Conservation (phyloP, 805 yeast genomes). For the Starmerella apis region DNA sequence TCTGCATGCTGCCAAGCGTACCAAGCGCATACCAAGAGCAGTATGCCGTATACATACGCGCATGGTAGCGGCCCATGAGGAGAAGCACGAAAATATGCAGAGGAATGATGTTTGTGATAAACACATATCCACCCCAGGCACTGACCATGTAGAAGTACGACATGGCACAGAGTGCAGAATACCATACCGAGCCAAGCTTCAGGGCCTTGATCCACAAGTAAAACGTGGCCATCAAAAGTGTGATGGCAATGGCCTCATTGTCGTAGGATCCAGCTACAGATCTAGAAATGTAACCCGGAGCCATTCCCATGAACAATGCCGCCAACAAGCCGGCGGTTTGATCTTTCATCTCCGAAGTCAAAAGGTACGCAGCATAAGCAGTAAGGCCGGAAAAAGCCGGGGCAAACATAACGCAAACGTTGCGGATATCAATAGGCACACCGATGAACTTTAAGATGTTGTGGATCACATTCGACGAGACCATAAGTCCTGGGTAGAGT, state of each 20-base stretch:
- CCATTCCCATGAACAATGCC: slow-evolving; percentile 92
- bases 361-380: slow-evolving; percentile 75
- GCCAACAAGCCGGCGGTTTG: slow-evolving; percentile 81
- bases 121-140: slow-evolving; percentile 99
- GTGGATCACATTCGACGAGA: slow-evolving; percentile 87
- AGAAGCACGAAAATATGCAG: slow-evolving; percentile 83
- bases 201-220: slow-evolving; percentile 91
- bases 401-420: slow-evolving; percentile 89
- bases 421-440: slow-evolving; percentile 86
- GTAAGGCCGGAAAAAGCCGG: slow-evolving; percentile 94
- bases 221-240: slow-evolving; percentile 88
- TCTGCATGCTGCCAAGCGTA: slow-evolving; percentile 97
- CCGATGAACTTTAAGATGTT: slow-evolving; percentile 52
- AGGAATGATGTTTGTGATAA: slow-evolving; percentile 95
- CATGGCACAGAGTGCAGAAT: slow-evolving; percentile 72
- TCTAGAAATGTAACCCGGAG: slow-evolving; percentile 96
- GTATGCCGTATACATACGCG: slow-evolving; percentile 76
- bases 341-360: slow-evolving; percentile 84
- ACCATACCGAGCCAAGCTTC: slow-evolving; percentile 79
- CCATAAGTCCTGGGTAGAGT: slow-evolving; percentile 95
- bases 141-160: slow-evolving; percentile 97
- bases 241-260: slow-evolving; percentile 97
- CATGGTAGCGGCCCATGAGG: slow-evolving; percentile 87
- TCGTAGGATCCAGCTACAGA: slow-evolving; percentile 98
- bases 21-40: slow-evolving; percentile 96